Percentiles rank a stretch among this genome's conserved stretches.
phyloP scores from a whole-genome alignment of 1,284 basidiomycete genomes.

The Spongispora temasekensis region DNA sequence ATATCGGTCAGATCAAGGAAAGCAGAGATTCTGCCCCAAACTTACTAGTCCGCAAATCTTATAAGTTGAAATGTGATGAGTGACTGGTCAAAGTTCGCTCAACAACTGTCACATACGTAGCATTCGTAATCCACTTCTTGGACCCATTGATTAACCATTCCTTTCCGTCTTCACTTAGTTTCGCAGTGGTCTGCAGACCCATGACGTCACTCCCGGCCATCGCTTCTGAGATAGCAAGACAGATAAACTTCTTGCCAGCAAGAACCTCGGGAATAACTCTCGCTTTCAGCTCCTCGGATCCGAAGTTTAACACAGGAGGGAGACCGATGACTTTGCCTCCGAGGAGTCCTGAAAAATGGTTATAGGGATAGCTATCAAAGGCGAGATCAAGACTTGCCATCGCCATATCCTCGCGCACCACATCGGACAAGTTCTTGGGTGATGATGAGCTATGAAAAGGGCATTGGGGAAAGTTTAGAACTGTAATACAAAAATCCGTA shows the following conservation, averaged over 20 bases:
- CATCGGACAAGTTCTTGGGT: conserved; percentile 83
- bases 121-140: conserved; percentile 87
- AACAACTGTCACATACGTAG: conserved; percentile 42
- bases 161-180: conserved; percentile 81
- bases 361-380: not conserved
- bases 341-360: conserved; percentile 51
- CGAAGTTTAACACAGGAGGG: conserved; percentile 85
- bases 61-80: not conserved
- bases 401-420: conserved; percentile 75
- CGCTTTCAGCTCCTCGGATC: conserved; percentile 73
- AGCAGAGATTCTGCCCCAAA: not conserved
- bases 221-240: conserved; percentile 85
- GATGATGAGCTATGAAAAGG: conserved; percentile 64
- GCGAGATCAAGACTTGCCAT: conserved; percentile 37
- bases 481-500: conserved; percentile 25
- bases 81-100: not conserved
- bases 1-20: not conserved
- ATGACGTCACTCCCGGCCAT: conserved; percentile 92
- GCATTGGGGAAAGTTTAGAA: conserved; percentile 2
- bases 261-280: conserved; percentile 83
- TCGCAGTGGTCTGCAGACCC: conserved; percentile 80
- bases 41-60: conserved; percentile 58
- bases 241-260: conserved; percentile 76
- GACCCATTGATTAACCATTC: conserved; percentile 85
- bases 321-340: conserved; percentile 80